Evolutionary conservation across 1,139 yeast genomes (phyloP), one percentile per base, ranked within the genome.

Genomic region (Geotrichum histeridarum): DNA sequence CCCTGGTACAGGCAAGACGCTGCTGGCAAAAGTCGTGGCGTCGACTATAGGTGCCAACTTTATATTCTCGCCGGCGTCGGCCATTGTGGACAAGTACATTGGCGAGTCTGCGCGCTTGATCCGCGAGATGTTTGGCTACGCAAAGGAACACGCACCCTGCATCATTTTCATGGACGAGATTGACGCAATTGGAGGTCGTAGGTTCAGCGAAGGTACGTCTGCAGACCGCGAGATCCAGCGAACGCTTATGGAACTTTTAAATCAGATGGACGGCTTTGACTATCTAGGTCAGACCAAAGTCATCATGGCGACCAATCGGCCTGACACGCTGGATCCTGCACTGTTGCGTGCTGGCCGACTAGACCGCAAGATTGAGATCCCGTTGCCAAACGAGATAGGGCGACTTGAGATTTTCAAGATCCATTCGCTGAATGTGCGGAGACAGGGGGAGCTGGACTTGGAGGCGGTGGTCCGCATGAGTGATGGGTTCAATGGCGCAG

Each of bases 191-290:
- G 99, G 99, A 68, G 99, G 99, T 53, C 82, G 99, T 64, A 83
- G 99, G 72, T 94, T 94, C 73, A 84, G 94, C 64, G 99, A 94
- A 72, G 99, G 99, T 73, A 93, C 99, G 1, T 87, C 96, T 12
- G 99, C 99, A 1, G 99, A 94, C 75, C 84, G 99, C 72, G 99
- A 94, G 72, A 93, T 94, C 68, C 99, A 94, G 75, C 87, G 99
- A 75, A 94, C 99, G 2, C 78, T 94, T 69, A 93, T 94, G 99
- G 99, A 94, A 74, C 78, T 94, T 68, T 80, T 94, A 65, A 93
- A 93, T 68, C 99, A 93, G 72, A 91, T 94, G 99, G 99, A 94
- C 71, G 99, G 99, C 59, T 94, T 94, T 70, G 99, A 94, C 70
- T 86, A 90, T 57, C 79, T 94, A 66, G 99, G 99, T 38, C 96